Evolutionary conservation across 2,329 filamentous ascomycete species (phyloP), one percentile per base, ranked within the genome.

Genomic region (Tolypocladium pustulatum): DNA sequence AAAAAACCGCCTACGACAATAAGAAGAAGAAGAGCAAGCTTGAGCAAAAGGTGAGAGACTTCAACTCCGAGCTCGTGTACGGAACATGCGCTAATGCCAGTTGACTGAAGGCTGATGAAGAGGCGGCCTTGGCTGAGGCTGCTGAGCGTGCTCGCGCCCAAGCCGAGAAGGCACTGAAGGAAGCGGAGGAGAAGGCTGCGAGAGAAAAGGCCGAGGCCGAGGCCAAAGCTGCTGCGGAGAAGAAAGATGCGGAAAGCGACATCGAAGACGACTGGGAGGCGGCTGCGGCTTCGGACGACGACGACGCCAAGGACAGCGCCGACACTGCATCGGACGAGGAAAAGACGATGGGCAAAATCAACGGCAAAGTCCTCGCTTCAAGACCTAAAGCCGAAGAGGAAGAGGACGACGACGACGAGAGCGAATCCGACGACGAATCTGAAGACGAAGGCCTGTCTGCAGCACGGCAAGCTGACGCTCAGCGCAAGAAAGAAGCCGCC

Each of bases 231-330:
- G 78, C 78, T 58, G 80, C 80, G 22, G 75, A 75, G 36, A 81
- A 84, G 67, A 79, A 82, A 56, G 81, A 78, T 17, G 76, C 69
- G 4, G 78, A 79, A 56, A 86, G 83, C 55, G 85, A 85, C 22
- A 72, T 88, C 32, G 87, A 89, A 20, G 88, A 95, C 40, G 91
- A 96, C 72, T 96, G 92, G 92, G 91, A 97, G 73, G 85, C 86
- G 36, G 87, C 90, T 55, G 91, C 89, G 36, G 89, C 86, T 32
- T 89, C 89, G 5, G 65, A 63, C 54, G 84, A 89, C 32, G 86
- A 88, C 20, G 87, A 88, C 61, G 81, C 96, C 68, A 97, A 97
- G 75, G 93, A 97, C 64, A 93, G 88, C 77, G 97, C 93, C 93
- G 93, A 97, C 71, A 91, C 89, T 38, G 88, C 91, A 58, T 87